Evolutionary conservation across 1,284 basidiomycete genomes (phyloP), one percentile per base, ranked within the genome.

Genomic region (Ganoderma leucocontextum): DNA sequence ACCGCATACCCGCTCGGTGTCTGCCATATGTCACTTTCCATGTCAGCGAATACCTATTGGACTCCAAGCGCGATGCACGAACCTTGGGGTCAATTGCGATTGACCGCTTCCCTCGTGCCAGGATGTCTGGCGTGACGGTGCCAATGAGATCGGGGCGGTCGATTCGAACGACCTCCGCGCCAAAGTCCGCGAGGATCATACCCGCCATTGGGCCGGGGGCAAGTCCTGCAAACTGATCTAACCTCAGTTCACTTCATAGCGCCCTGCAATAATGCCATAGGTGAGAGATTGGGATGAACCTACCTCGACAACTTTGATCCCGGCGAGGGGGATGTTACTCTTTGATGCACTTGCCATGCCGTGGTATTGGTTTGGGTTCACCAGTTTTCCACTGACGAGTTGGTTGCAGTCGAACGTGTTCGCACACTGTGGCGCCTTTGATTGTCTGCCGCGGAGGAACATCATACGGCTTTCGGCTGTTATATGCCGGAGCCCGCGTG

Each of bases 141-240:
- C 38, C 25, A 2, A 41, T 7, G 0, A 59, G 38, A 22, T 2
- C 44, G 15, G 73, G 87, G 67, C 85, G 85, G 82, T 96, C 94
- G 66, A 96, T 84, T 22, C 94, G 90, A 53, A 88, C 86, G 42
- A 95, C 94, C 63, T 87, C 86, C 17, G 94, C 94, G 1, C 94
- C 94, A 75, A 92, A 91, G 80, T 95, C 94, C 9, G 93, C 90
- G 42, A 96, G 85, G 57, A 95, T 79, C 65, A 95, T 85, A n/a
- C 92, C 93, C 9, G 92, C 88, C 73, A 92, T 94, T 0, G 93
- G 94, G 1, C 88, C 93, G 1, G 94, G 94, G 6, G 93, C 94
- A 17, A 95, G 83, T n/a, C 94, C 94, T 35, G 91, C 93, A 75
- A 95, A 95, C 91, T 95, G 22, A 10, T n/a, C 3, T 12, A 25